Base-by-base conservation (phyloP, 78 protist species). In the Dictyostelium discoideum region DNA sequence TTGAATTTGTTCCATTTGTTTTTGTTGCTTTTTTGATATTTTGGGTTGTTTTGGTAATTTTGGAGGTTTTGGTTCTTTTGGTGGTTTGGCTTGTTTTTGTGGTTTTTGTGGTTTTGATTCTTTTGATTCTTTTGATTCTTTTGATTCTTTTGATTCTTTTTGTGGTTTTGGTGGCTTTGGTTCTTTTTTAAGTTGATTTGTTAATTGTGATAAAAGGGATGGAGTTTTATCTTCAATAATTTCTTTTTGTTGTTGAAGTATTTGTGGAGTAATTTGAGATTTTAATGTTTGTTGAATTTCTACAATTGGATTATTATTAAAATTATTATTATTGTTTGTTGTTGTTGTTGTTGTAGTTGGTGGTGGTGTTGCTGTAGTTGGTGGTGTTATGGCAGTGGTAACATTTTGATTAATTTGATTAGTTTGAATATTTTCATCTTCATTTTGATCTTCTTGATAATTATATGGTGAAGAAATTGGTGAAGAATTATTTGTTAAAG, bases 221-320 rank as follows among this genome's bases (percentile, higher is more conserved):
- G 74, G 74, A 0, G 83, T 32, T 40, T 74, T 67, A 79, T 42
- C 81, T 86, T 72, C 48, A 26, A 18, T 48, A 26, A 24, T 48
- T 39, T 18, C 9, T 65, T 86, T 80, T 42, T 65, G 82, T 73
- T 24, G 48, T 29, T 29, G 90, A 69, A 65, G 90, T 32, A 65
- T 74, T 67, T 85, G 90, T 32, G 40, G 40, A 4, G 40, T 39
- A 39, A 39, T 22, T 77, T 77, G 57, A 40, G 57, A 29, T 26
- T 26, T 26, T 72, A 26, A 24, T 24, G 29, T 5, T 4, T 72
- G 37, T 24, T 72, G 65, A 54, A 54, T 54, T 54, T 54, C 65
- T 16, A 54, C 22, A 14, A 54, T 26, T 26, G 14, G 37, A 11
- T 24, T 54, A 16, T 54, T 54, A 46, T 46, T 46, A 46, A 10